Evolutionary conservation across 768 basidiomycete species (phyloP).

Genomic region (Boletus barrowsii): DNA sequence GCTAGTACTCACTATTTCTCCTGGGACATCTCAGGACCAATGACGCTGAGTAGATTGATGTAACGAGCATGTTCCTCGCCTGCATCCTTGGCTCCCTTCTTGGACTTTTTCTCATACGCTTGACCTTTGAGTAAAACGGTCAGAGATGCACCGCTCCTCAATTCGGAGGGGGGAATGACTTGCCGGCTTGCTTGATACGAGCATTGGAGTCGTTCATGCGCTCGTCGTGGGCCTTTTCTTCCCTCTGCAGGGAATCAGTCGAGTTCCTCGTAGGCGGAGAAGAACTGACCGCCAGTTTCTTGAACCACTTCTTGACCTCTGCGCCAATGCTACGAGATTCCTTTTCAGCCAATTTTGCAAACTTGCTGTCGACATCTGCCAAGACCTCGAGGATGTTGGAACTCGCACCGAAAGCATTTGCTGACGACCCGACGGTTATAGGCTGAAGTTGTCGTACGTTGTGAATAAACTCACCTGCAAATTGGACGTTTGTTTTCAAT

Average conservation of each 20-base stretch:
- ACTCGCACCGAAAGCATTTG: slow-evolving; percentile 62
- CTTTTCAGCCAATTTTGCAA: slow-evolving; percentile 70
- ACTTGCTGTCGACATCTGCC: slow-evolving; percentile 70
- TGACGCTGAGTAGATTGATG: slow-evolving; percentile 63
- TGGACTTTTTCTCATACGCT: slow-evolving; percentile 75
- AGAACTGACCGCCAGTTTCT: slow-evolving; percentile 66
- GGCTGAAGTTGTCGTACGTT: background rate
- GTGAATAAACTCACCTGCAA: slow-evolving; percentile 51
- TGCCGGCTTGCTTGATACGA: slow-evolving; percentile 76
- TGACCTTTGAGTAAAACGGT: slow-evolving; percentile 45
- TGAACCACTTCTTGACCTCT: slow-evolving; percentile 85
- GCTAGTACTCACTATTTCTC: slow-evolving; percentile 64
- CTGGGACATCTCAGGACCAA: slow-evolving; percentile 77
- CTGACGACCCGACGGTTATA: slow-evolving; percentile 34
- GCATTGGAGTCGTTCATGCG: slow-evolving; percentile 61
- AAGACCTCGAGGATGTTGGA: slow-evolving; percentile 67
- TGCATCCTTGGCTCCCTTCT: slow-evolving; percentile 65
- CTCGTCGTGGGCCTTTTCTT: slow-evolving; percentile 76
- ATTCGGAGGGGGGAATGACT: background rate
- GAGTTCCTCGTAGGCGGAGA: background rate
- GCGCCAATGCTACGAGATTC: slow-evolving; percentile 62
- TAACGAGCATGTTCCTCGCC: slow-evolving; percentile 76
- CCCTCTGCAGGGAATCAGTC: slow-evolving; percentile 51
- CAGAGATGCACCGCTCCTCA: background rate
- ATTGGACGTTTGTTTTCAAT: slow-evolving; percentile 56